A percentile compares a stretch with the other conserved stretches of the same genome.
Conservation (phyloP, 441 rosid genomes). For the Dalechampia spathulata region DNA sequence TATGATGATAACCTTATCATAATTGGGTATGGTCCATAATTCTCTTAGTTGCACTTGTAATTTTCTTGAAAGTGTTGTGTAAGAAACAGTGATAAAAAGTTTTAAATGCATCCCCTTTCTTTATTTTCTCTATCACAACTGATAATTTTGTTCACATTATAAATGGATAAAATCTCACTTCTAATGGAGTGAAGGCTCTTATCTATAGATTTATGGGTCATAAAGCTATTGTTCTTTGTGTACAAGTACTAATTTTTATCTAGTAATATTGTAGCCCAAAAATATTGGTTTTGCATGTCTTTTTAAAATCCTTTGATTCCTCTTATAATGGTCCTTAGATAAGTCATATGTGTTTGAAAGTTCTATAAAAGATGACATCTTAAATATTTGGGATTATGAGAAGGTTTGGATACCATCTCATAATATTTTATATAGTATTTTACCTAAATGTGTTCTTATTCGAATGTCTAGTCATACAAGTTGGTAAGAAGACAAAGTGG, state of each 20-base stretch:
- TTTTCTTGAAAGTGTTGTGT: no score
- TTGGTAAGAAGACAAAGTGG: slow-evolving; percentile 62
- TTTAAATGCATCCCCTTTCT: no score
- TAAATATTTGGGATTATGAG: slow-evolving; percentile 95
- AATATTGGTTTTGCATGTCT: not conserved
- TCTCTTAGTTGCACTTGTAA: not conserved
- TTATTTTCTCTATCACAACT: no score
- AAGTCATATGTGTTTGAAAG: slow-evolving; percentile 94
- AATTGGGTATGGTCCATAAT: slow-evolving; percentile 63
- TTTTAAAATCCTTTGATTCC: slow-evolving; percentile 13
- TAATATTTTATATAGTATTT: not conserved
- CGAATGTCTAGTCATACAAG: slow-evolving; percentile 30
- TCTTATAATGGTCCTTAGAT: slow-evolving; percentile 88
- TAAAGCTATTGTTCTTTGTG: slow-evolving; percentile 95
- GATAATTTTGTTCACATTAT: slow-evolving; percentile 84
- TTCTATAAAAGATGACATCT: slow-evolving; percentile 93
- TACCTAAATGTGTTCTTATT: not conserved
- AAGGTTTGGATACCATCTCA: slow-evolving; percentile 40
- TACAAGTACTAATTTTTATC: slow-evolving; percentile 54
- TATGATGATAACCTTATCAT: slow-evolving; percentile 79
- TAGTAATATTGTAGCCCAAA: not conserved
- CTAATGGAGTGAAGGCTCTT: slow-evolving; percentile 73
- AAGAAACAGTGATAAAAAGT: no score
- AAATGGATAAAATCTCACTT: slow-evolving; percentile 77
- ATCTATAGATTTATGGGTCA: slow-evolving; percentile 86